Conservation (phyloP, 441 rosid genomes). For the Arabidopsis hybrid region DNA sequence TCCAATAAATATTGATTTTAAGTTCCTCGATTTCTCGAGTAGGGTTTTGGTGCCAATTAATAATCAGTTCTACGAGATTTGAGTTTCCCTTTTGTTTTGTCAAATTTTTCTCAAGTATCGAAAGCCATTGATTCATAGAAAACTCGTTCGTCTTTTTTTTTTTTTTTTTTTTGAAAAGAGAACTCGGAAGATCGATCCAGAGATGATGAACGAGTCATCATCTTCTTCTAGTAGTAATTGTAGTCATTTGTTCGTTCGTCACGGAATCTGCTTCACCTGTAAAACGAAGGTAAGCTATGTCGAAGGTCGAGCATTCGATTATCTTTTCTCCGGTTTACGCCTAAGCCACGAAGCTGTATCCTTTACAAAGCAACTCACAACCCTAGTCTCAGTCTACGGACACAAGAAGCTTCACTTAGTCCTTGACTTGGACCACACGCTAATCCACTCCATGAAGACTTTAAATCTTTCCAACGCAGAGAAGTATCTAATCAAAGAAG, state of each 20-base stretch:
- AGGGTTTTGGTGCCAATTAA: no score
- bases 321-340: slow-evolving; percentile 21
- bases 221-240: slow-evolving; percentile 20
- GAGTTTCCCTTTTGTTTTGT: background rate
- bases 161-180: background rate
- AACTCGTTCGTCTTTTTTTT: background rate
- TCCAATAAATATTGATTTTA: no score
- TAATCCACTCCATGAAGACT: slow-evolving; percentile 17
- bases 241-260: slow-evolving; percentile 19
- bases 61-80: no score
- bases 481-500: slow-evolving; percentile 21
- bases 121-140: background rate
- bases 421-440: slow-evolving; percentile 42
- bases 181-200: background rate
- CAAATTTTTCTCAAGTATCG: background rate
- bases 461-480: slow-evolving; percentile 24
- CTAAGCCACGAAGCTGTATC: slow-evolving; percentile 30
- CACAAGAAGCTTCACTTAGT: slow-evolving; percentile 40
- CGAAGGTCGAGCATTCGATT: background rate
- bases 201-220: slow-evolving; percentile 1
- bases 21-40: no score
- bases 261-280: slow-evolving; percentile 19
- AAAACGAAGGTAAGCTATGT: background rate
- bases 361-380: slow-evolving; percentile 32
- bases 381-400: slow-evolving; percentile 32